These are phyloP conservation scores for Letharia lupina DNA, from an alignment of 495 filamentous ascomycete genomes.

Conservation along the genomic window DNA sequence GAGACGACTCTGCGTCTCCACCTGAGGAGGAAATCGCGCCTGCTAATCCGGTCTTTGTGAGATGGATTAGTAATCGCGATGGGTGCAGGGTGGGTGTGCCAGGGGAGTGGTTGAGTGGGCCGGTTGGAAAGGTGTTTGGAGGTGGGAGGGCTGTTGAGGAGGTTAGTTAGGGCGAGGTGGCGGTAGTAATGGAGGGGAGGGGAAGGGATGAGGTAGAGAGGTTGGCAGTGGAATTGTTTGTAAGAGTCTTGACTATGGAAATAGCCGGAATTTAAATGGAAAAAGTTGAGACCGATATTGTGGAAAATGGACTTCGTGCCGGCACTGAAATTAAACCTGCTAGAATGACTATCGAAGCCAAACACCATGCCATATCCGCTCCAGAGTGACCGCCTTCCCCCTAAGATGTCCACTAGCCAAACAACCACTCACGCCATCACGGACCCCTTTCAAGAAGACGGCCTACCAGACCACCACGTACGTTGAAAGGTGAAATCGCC, in stretches of 20 bases:
- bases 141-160: slow-evolving; percentile 41
- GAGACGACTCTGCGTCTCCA: slow-evolving; percentile 48
- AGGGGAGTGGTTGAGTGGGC: slow-evolving; percentile 67
- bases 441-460: background rate
- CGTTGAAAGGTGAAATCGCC: no score
- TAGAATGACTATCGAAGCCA: background rate
- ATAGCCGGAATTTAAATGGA: background rate
- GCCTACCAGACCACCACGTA: no score
- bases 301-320: background rate
- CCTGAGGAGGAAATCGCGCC: slow-evolving; percentile 43
- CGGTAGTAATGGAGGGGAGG: slow-evolving; percentile 12
- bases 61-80: slow-evolving; percentile 67
- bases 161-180: slow-evolving; percentile 16
- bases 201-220: background rate
- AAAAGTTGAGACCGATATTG: background rate
- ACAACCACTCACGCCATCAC: background rate
- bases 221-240: background rate
- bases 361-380: background rate
- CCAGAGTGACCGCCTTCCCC: background rate
- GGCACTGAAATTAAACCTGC: background rate
- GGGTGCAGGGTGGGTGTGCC: slow-evolving; percentile 68
- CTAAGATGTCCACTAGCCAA: background rate
- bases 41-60: slow-evolving; percentile 59
- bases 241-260: no score
- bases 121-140: slow-evolving; percentile 56